These are phyloP conservation scores for Salpingoeca rosetta DNA, from an alignment of 78 protist species.

Conservation along the genomic window DNA sequence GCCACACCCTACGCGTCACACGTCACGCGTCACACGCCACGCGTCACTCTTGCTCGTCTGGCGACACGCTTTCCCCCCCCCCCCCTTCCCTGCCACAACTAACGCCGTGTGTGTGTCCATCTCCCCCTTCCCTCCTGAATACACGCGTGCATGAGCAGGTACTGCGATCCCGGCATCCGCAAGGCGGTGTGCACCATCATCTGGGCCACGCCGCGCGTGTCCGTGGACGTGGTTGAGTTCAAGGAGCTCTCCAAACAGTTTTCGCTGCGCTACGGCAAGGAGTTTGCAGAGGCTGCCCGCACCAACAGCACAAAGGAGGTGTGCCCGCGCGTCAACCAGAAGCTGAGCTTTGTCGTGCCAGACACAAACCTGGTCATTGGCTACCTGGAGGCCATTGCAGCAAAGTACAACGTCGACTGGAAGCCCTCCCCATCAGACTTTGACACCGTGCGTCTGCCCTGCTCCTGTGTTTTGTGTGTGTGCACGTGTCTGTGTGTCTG, in stretches of 20 bases:
- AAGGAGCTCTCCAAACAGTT: neutral
- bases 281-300: neutral
- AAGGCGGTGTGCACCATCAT: slow-evolving; percentile 6
- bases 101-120: too few species aligned
- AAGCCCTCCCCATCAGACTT: too few species aligned
- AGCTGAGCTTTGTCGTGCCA: neutral
- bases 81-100: too few species aligned
- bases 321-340: neutral
- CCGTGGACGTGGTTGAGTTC: slow-evolving; percentile 1
- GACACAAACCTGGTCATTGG: neutral
- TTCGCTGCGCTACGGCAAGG: neutral
- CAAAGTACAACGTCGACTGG: neutral
- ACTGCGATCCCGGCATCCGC: neutral
- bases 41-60: too few species aligned
- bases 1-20: too few species aligned
- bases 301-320: neutral
- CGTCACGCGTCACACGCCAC: too few species aligned
- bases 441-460: too few species aligned
- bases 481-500: too few species aligned
- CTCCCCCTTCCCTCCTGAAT: too few species aligned
- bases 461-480: too few species aligned
- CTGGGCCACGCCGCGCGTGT: slow-evolving; percentile 10
- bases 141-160: neutral
- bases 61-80: too few species aligned
- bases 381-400: neutral